Evolutionary conservation across 1,284 basidiomycete genomes (phyloP), one percentile per base, ranked within the genome.

Genomic region (Cryptococcus sp.): DNA sequence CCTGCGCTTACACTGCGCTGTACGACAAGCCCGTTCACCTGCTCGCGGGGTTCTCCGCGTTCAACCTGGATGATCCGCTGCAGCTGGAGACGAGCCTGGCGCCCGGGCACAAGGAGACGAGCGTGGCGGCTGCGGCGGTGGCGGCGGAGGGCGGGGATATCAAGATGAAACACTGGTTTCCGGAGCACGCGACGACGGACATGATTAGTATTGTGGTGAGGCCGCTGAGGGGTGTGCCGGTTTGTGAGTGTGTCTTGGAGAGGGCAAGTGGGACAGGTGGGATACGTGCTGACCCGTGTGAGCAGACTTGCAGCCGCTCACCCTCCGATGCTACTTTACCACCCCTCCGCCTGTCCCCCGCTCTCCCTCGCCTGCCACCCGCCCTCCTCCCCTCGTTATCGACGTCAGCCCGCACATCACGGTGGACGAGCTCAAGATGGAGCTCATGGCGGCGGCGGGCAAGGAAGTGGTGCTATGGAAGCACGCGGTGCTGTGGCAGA

Each of bases 41-140:
- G 20, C 55, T 76, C 35, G 61, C 70, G 18, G 52, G 64, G 15
- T 77, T 77, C 57, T 67, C 72, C 1, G 62, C 70, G 2, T 76
- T 65, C 62, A 71, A 70, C 53, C 59, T 77, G 18, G 69, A 73
- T 52, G 74, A 77, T 52, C 60, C 72, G 1, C 38, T 55, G 0
- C 71, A 77, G 59, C 52, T 71, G 35, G 48, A 43, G 2, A 6
- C 54, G 21, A 66, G 62, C 48, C 55, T 68, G 39, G 53, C 60
- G 21, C 18, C 62, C 43, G 21, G 52, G 15, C 52, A 66, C 62
- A 49, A 56, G 21, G 53, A 53, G 20, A 50, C 50, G 35, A 9
- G 18, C 40, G 1, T 8, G 3, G 13, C 40, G 40, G 8, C 13
- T 42, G 33, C 45, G 16, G 38, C 43, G 3, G 51, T 56, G 8